Percentiles rank a stretch among this genome's conserved stretches.
Conservation (phyloP, 202 grass and related monocot species). For the Panicum virgatum region DNA sequence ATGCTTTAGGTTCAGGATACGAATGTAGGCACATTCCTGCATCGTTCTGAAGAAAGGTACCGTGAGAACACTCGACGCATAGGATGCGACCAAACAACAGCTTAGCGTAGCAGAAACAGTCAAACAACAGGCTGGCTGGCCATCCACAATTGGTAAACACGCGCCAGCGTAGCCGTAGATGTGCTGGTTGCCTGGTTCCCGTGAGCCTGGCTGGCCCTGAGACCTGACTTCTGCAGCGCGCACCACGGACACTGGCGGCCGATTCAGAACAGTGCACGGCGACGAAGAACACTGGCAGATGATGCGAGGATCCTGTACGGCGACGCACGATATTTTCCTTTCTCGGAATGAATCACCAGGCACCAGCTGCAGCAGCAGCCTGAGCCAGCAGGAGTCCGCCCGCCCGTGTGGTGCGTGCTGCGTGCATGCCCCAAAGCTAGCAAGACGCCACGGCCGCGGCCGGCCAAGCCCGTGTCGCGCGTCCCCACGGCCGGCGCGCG, state of each 20-base stretch:
- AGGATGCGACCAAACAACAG: neutral
- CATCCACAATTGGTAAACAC: neutral
- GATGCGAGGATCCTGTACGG: neutral
- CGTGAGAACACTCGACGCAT: neutral
- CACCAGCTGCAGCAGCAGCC: neutral
- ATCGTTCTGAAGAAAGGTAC: neutral
- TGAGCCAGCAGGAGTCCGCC: neutral
- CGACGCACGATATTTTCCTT: neutral
- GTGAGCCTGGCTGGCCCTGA: neutral
- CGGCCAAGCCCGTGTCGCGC: neutral
- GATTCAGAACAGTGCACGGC: neutral
- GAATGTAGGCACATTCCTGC: neutral
- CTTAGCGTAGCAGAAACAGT: no score
- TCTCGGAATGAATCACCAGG: neutral
- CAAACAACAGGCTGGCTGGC: no score
- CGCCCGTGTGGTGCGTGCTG: no score
- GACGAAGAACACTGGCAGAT: neutral
- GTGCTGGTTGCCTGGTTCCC: neutral
- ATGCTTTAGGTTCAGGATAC: neutral
- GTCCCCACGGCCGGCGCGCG: constrained; percentile 1
- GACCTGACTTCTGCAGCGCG: neutral
- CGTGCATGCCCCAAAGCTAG: neutral
- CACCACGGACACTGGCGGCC: neutral
- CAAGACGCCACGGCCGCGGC: neutral
- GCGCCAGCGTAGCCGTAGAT: neutral